These are phyloP conservation scores for Dictyostelium firmibasis DNA, from an alignment of 78 protist genomes.

Conservation along the genomic window DNA sequence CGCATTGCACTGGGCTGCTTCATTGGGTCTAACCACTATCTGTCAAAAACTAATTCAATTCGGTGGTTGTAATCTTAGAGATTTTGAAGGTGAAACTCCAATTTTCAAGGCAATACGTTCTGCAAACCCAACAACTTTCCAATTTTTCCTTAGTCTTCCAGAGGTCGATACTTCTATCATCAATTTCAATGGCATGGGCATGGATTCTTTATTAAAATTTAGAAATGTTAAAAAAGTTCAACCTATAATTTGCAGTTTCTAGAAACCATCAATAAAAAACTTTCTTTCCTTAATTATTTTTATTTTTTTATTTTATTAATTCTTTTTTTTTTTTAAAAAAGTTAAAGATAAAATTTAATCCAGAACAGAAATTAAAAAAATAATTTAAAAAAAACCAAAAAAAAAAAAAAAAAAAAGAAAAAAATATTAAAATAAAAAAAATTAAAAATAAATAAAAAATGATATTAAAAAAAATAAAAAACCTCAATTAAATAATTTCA, in stretches of 20 bases:
- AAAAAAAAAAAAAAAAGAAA: no score
- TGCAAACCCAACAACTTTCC: not conserved
- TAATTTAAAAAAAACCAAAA: no score
- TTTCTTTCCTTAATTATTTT: no score
- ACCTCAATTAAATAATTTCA: no score
- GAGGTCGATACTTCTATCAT: not conserved
- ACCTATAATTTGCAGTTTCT: not conserved
- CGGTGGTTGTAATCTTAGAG: not conserved
- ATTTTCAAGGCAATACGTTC: not conserved
- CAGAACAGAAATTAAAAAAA: no score
- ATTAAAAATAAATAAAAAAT: no score
- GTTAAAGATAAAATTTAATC: no score
- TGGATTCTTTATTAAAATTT: not conserved
- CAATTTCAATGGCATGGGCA: not conserved
- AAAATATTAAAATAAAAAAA: no score
- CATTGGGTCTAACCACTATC: not conserved
- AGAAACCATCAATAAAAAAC: no score
- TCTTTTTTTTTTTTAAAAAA: no score
- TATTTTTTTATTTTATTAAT: no score
- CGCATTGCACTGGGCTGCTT: not conserved
- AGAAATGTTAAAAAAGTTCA: not conserved
- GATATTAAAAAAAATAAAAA: no score
- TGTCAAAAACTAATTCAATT: not conserved
- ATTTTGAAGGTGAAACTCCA: constrained; percentile 1
- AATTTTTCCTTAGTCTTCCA: not conserved